phyloP scores from a whole-genome alignment of 805 yeast genomes.

The Grigorovia transvaalensis region DNA sequence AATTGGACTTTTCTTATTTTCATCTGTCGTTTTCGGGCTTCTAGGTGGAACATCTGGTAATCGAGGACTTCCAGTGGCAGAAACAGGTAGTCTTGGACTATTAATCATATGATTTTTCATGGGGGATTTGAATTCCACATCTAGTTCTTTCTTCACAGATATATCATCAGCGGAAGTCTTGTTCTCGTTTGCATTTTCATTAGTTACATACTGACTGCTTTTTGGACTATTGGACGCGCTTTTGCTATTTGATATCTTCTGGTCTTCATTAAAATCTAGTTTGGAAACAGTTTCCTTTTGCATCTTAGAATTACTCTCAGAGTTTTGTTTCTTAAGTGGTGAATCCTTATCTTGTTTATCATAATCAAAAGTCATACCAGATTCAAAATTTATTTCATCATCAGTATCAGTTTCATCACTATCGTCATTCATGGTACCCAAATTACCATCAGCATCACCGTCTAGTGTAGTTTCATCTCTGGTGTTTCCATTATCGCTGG shows the following conservation, averaged over 20 bases:
- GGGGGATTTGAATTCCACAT: not conserved
- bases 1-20: not conserved
- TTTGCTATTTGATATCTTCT: not conserved
- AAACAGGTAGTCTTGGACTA: not conserved
- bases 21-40: not conserved
- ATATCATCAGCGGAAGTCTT: not conserved
- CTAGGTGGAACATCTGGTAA: not conserved
- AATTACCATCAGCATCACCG: not conserved
- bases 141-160: not conserved
- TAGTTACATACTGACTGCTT: not conserved
- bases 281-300: not conserved
- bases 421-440: not conserved
- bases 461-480: not conserved
- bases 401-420: conserved; percentile 29
- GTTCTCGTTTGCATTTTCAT: not conserved
- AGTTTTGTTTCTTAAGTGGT: conserved; percentile 1
- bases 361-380: conserved; percentile 27
- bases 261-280: not conserved
- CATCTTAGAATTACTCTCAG: not conserved
- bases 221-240: not conserved
- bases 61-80: not conserved
- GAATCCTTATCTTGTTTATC: conserved; percentile 23
- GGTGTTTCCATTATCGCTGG: not conserved
- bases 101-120: not conserved
- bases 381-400: conserved; percentile 22